Base-by-base conservation (phyloP, 768 basidiomycete species). In the Termitomyces sp. region DNA sequence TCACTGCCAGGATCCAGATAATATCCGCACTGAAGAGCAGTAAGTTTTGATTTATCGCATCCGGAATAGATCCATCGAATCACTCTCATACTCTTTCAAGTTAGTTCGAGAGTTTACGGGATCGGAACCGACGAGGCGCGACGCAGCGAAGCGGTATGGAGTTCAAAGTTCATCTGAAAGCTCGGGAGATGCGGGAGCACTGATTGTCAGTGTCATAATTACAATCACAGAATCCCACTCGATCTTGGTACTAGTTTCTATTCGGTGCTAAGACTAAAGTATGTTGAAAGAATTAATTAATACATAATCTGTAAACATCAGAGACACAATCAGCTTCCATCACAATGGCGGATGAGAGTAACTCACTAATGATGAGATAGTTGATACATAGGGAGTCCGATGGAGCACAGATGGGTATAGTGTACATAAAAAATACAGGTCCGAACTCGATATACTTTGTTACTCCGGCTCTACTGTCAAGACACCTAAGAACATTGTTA, bases 1-100 rank as follows among this genome's bases (percentile, higher is more conserved):
- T 82, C 65, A 79, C 80, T 12, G 70, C 79, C 36, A 77, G 75
- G 64, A 80, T 82, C 63, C 80, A 81, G 51, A 79, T 81, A 52
- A 80, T 83, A 46, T 78, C 80, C 5, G 73, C 73, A 41, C 68
- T 81, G 61, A 83, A 83, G 64, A 74, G 72, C 37, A 75, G 81
- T 81, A 60, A 69, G 79, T 63, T 26, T 37, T 16, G 22, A 58
- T 14, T n/a, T 24, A 18, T 31, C n/a, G 26, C 48, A 20, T 26
- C 36, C 46, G 46, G 51, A 32, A 41, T 26, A 52, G 31, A 22
- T 48, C 29, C 34, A 51, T 58, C 61, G 61, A 47, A 61, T 31
- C 36, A 14, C 9, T 6, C 2, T 32, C 39, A 55, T 49, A 59
- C 66, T 60, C 57, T 62, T 69, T 69, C 56, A 61, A 82, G 79